Conservation (phyloP, 164 flowering plant species). For the Litsea cubeba region DNA sequence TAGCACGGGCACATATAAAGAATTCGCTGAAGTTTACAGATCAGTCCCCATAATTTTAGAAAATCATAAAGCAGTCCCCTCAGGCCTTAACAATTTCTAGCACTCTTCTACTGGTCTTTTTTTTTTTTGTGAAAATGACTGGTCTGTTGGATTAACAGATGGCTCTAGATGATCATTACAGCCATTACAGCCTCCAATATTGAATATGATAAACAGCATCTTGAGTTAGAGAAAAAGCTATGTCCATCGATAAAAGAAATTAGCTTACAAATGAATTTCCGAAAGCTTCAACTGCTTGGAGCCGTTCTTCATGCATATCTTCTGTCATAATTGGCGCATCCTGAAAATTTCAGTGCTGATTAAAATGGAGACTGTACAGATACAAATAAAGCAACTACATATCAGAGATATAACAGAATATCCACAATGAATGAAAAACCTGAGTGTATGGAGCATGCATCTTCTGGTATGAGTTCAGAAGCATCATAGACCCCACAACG, state of each 20-base stretch:
- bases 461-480: constrained; percentile 63
- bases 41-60: too few species aligned
- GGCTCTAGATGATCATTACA: too few species aligned
- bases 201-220: too few species aligned
- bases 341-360: constrained; percentile 25
- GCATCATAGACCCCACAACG: constrained; percentile 72
- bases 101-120: too few species aligned
- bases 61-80: too few species aligned
- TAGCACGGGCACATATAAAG: too few species aligned
- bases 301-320: constrained; percentile 98
- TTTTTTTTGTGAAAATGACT: too few species aligned
- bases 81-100: too few species aligned
- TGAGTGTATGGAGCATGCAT: constrained; percentile 93
- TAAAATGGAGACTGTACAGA: background rate
- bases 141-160: too few species aligned
- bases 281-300: constrained; percentile 74
- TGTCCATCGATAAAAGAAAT: background rate
- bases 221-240: background rate
- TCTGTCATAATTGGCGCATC: constrained; percentile 97
- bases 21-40: too few species aligned
- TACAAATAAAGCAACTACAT: background rate
- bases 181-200: too few species aligned
- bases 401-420: background rate
- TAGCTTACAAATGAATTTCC: constrained; percentile 77
- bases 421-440: constrained; percentile 32